Evolutionary conservation across 257 asterid species (phyloP).

Genomic region (Jasminum sambac): DNA sequence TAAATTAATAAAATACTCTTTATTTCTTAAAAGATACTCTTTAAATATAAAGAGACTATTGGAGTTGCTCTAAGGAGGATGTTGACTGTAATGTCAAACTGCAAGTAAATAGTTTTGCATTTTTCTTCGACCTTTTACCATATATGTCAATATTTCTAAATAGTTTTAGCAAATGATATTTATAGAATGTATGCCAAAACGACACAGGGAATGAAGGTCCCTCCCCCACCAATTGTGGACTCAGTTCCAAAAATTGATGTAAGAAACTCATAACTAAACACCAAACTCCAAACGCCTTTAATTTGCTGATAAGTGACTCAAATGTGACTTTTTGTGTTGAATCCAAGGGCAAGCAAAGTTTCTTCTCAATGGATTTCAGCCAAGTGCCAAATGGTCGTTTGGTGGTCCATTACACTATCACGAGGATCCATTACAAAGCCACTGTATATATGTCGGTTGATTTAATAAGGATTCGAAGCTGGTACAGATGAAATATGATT

Average conservation of each 20-base stretch:
- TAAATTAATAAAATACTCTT: too few species aligned
- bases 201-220: background rate
- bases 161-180: background rate
- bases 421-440: background rate
- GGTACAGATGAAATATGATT: too few species aligned
- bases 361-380: slow-evolving; percentile 19
- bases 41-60: too few species aligned
- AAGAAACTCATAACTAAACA: slow-evolving; percentile 6
- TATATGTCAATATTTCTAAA: background rate
- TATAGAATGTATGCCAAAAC: background rate
- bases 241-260: slow-evolving; percentile 34
- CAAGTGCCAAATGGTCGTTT: slow-evolving; percentile 31
- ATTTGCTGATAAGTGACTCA: slow-evolving; percentile 27
- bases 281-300: slow-evolving; percentile 21
- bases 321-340: slow-evolving; percentile 22
- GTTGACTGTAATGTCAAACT: too few species aligned
- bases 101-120: too few species aligned
- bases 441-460: background rate
- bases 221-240: slow-evolving; percentile 1
- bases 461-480: background rate
- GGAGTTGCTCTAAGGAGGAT: too few species aligned
- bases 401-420: slow-evolving; percentile 35
- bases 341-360: slow-evolving; percentile 33
- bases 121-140: too few species aligned
- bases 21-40: too few species aligned